A percentile compares a stretch with the other conserved stretches of the same genome.
Conservation (phyloP, 768 basidiomycete species). For the Mycena metata region DNA sequence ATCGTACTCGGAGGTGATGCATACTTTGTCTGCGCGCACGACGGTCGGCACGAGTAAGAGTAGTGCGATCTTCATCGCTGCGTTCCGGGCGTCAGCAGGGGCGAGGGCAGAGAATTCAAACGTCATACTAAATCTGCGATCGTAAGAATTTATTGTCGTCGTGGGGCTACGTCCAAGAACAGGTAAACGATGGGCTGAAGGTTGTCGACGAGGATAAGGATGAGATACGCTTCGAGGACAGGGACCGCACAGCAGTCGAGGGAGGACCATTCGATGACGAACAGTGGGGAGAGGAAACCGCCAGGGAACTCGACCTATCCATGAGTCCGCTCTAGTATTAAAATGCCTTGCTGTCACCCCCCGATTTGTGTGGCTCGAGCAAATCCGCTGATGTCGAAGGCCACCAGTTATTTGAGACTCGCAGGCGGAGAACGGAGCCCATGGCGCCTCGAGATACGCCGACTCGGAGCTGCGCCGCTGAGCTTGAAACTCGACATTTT, state of each 20-base stretch:
- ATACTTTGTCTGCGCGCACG: constrained; percentile 8
- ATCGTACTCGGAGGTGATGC: constrained; percentile 1
- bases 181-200: too few relatives aligned
- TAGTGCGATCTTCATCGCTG: neutral
- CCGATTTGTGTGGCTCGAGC: neutral
- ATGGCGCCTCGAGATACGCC: too few relatives aligned
- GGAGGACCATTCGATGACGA: neutral
- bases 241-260: neutral
- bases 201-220: too few relatives aligned
- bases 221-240: neutral
- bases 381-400: neutral
- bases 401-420: too few relatives aligned
- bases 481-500: too few relatives aligned
- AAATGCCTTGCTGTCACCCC: neutral
- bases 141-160: neutral
- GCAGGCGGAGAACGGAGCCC: too few relatives aligned
- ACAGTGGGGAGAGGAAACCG: neutral
- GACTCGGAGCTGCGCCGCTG: too few relatives aligned
- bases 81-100: neutral
- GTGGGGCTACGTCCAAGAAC: too few relatives aligned
- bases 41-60: neutral
- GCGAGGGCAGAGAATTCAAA: neutral
- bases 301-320: neutral
- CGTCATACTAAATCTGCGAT: constrained; percentile 1
- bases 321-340: neutral